Evolutionary conservation across 441 rosid species (phyloP).

Genomic region (Bocquillonia castaneifolia): DNA sequence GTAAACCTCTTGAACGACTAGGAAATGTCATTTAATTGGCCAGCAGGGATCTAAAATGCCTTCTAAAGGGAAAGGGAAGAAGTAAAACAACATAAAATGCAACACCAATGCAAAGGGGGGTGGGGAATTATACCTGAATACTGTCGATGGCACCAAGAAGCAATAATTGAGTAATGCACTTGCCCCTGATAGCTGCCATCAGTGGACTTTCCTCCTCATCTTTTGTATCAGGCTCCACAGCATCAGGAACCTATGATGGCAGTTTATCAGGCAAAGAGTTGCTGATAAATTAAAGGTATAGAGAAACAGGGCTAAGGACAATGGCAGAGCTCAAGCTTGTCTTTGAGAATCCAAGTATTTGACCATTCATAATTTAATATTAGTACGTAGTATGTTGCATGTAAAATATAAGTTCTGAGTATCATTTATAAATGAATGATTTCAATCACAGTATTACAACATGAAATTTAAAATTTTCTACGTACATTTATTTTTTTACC

Average conservation of each 20-base stretch:
- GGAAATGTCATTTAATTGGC: neutral
- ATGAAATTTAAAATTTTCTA: too few species aligned
- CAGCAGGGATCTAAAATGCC: neutral
- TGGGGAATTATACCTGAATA: constrained; percentile 70
- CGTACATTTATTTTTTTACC: too few species aligned
- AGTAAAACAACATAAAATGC: neutral
- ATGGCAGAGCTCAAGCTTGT: too few species aligned
- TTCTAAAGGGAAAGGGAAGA: constrained; percentile 1
- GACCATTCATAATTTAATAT: too few species aligned
- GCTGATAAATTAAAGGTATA: neutral
- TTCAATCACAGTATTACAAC: too few species aligned
- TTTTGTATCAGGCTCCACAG: constrained; percentile 55
- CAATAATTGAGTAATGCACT: constrained; percentile 90
- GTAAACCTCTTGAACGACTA: neutral
- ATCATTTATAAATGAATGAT: too few species aligned
- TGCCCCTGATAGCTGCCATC: constrained; percentile 79
- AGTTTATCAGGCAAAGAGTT: constrained; percentile 20
- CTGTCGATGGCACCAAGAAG: constrained; percentile 93
- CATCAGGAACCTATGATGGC: constrained; percentile 55
- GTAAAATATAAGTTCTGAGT: too few species aligned
- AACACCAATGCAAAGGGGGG: constrained; percentile 14
- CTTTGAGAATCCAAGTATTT: too few species aligned
- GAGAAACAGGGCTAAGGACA: neutral
- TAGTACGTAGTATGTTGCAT: too few species aligned
- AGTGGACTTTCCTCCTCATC: constrained; percentile 88